A percentile compares a stretch with the other conserved stretches of the same genome.
Conservation (phyloP, 495 filamentous ascomycete genomes). For the Oleoguttula mirabilis region DNA sequence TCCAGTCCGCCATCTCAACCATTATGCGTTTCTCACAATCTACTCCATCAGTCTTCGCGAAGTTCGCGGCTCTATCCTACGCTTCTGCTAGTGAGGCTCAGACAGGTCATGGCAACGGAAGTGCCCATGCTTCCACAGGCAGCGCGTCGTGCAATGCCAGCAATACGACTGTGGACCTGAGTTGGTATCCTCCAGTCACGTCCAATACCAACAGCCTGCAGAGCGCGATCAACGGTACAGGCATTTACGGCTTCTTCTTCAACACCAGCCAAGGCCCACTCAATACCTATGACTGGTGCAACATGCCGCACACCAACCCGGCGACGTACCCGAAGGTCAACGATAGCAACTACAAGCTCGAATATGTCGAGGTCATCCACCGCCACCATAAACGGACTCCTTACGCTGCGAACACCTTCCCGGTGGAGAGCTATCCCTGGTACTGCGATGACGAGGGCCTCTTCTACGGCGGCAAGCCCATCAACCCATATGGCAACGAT, state of each 20-base stretch:
- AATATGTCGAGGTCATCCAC: slow-evolving; percentile 61
- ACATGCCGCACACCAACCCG: slow-evolving; percentile 60
- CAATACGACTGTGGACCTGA: slow-evolving; percentile 31
- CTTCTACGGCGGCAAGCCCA: slow-evolving; percentile 47
- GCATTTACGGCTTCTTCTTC: slow-evolving; percentile 53
- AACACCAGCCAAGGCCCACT: slow-evolving; percentile 43
- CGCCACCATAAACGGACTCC: slow-evolving; percentile 64
- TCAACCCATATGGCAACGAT: slow-evolving; percentile 29
- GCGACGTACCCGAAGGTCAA: slow-evolving; percentile 41
- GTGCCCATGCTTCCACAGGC: no score
- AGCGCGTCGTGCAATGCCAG: neutral
- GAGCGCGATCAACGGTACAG: slow-evolving; percentile 37
- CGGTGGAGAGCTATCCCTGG: slow-evolving; percentile 52
- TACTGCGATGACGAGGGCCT: slow-evolving; percentile 46
- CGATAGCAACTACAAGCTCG: slow-evolving; percentile 38
- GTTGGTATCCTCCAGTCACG: slow-evolving; percentile 46
- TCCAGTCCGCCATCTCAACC: slow-evolving; percentile 4
- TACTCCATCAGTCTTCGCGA: slow-evolving; percentile 8
- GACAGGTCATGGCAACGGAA: neutral
- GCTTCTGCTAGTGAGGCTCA: neutral
- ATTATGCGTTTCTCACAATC: slow-evolving; percentile 15
- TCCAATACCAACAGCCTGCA: slow-evolving; percentile 47
- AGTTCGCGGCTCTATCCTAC: slow-evolving; percentile 4
- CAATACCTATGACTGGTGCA: slow-evolving; percentile 59
- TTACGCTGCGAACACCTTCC: slow-evolving; percentile 56